Base-by-base conservation (phyloP, 192 early-diverging fungal species). In the Coemansia umbellata region DNA sequence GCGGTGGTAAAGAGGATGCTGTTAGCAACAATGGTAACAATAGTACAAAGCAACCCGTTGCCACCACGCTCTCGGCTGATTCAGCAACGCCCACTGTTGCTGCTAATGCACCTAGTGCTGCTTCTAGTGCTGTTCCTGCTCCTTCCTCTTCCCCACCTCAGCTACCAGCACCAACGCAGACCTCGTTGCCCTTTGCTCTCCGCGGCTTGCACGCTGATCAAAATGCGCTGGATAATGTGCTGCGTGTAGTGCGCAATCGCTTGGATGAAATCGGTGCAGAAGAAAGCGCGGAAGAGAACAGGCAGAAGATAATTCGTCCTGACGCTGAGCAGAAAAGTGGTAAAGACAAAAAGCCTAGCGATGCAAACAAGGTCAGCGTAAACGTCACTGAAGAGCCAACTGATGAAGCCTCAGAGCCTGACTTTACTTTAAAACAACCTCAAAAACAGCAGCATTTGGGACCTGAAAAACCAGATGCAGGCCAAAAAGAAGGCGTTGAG, bases 241-340 rank as follows among this genome's bases (percentile, higher is more conserved):
- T 74, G 31, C 50, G 60, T 23, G 59, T 74, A 0, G 71, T 74
- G 22, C 71, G 66, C 24, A 51, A 62, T 48, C 49, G 71, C 0
- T 48, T 74, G 24, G 56, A 27, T 11, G 55, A 74, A 37, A 74
- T 74, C 31, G 64, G 54, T 15, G 63, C 59, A 1, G 53, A 55
- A 6, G 68, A 70, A 19, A 56, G 44, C 2, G 23, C 23, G 9
- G 58, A 63, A 15, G 41, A 50, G 7, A 26, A 27, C 17, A 14
- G 1, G 37, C 8, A 27, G 24, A 45, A 26, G 11, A 22, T 13
- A 3, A 4, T 31, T 10, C 19, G 30, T 27, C 39, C 47, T 8
- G 27, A 27, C 14, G 19, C 32, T 13, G 21, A 17, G 13, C 4
- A 17, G 10, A 17, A n/a, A 4, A 37, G 36, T 18, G 9, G 11